Percentiles rank a stretch among this genome's conserved stretches.
Evolutionary conservation across 2,329 filamentous ascomycete genomes (phyloP).

Genomic region (Monilinia fructicola): DNA sequence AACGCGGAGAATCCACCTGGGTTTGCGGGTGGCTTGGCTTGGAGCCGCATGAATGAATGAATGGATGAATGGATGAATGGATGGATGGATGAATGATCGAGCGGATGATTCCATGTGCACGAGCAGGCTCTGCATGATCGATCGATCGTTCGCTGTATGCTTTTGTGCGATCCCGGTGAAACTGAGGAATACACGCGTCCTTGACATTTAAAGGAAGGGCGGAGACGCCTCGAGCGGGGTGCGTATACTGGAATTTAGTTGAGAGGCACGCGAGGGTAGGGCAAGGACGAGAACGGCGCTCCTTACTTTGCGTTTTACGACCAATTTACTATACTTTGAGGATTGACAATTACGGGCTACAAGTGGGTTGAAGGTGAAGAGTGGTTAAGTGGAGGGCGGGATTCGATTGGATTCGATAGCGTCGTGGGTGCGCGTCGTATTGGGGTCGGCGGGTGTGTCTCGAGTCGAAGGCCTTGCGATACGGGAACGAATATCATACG

Average conservation of each 20-base stretch:
- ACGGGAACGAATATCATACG: background rate
- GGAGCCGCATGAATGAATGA: too few relatives aligned
- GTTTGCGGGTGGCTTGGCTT: background rate
- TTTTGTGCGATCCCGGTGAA: background rate
- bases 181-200: background rate
- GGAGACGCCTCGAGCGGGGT: background rate
- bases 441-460: background rate
- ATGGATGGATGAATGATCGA: background rate
- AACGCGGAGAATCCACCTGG: background rate
- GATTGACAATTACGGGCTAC: background rate
- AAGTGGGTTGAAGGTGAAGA: background rate
- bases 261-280: background rate
- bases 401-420: background rate
- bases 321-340: background rate
- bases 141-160: background rate
- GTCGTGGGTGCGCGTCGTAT: background rate
- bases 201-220: constrained; percentile 13
- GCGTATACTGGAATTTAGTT: background rate
- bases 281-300: too few relatives aligned
- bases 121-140: constrained; percentile 26
- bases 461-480: too few relatives aligned
- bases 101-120: constrained; percentile 14
- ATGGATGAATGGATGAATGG: background rate
- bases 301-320: background rate
- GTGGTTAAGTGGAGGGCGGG: background rate